These are phyloP conservation scores for Pyrenochaeta sp. DNA, from an alignment of 2,329 filamentous ascomycete genomes.

Conservation along the genomic window DNA sequence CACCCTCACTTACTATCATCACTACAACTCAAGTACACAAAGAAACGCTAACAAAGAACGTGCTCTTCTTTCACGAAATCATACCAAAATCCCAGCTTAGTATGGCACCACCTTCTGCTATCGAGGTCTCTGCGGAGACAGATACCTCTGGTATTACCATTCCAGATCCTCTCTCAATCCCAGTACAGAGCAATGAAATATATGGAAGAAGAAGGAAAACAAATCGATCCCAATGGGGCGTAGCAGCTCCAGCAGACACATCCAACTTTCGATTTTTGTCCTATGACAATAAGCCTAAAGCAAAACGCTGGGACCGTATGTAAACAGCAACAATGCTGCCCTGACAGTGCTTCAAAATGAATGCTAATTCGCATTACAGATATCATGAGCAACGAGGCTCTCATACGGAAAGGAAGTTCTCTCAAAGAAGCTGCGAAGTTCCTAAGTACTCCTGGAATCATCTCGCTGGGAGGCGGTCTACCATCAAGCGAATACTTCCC, in stretches of 20 bases:
- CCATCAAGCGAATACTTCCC: constrained; percentile 92
- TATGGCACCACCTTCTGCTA: constrained; percentile 47
- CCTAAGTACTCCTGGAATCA: constrained; percentile 81
- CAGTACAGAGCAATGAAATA: constrained; percentile 67
- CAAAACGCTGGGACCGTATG: constrained; percentile 86
- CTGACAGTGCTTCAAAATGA: too few species aligned
- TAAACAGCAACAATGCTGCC: too few species aligned
- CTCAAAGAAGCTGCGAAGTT: constrained; percentile 83
- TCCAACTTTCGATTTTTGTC: constrained; percentile 79
- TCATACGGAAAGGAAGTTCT: constrained; percentile 63
- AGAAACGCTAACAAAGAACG: neutral
- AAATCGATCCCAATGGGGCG: constrained; percentile 74
- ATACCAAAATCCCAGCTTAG: constrained; percentile 2
- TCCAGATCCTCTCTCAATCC: constrained; percentile 61
- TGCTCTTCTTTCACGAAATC: neutral
- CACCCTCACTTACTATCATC: neutral
- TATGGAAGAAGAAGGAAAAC: constrained; percentile 71
- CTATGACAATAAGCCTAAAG: constrained; percentile 71
- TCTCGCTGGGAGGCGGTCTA: constrained; percentile 91
- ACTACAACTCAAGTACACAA: neutral
- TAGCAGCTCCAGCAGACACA: constrained; percentile 79
- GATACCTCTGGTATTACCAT: constrained; percentile 57
- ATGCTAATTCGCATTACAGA: constrained; percentile 39
- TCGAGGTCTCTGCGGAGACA: constrained; percentile 53
- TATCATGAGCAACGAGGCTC: constrained; percentile 58